phyloP scores from a whole-genome alignment of 2,329 filamentous ascomycete genomes.

The Aspergillus clavatus region DNA sequence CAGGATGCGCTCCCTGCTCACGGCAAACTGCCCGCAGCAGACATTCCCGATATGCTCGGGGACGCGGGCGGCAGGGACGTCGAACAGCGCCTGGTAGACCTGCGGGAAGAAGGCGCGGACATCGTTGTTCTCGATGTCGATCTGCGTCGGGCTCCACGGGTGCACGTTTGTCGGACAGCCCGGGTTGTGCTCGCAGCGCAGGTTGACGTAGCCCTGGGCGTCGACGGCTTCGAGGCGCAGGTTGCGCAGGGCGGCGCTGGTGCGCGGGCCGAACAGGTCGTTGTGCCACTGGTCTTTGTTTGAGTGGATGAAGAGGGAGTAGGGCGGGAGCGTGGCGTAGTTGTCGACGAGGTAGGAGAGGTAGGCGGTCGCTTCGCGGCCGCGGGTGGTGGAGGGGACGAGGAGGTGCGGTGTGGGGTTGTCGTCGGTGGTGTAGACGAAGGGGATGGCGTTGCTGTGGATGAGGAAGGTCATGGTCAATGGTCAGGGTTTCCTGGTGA shows the following conservation, averaged over 20 bases:
- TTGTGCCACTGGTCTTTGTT: conserved; percentile 56
- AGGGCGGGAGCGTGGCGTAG: conserved; percentile 56
- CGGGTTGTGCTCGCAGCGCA: conserved; percentile 34
- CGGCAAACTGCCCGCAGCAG: conserved; percentile 35
- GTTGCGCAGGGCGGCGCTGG: conserved; percentile 23
- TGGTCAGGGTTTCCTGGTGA: not conserved
- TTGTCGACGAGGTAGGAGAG: conserved; percentile 58
- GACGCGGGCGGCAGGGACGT: conserved; percentile 18
- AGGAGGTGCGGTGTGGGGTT: conserved; percentile 20
- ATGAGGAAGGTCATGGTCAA: not conserved
- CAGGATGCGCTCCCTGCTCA: conserved; percentile 28
- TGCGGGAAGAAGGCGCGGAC: conserved; percentile 25
- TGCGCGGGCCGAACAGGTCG: conserved; percentile 40
- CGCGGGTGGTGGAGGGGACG: conserved; percentile 37
- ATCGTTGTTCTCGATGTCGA: conserved; percentile 21
- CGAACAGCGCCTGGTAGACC: conserved; percentile 23
- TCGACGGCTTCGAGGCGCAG: conserved; percentile 36
- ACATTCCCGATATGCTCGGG: conserved; percentile 27
- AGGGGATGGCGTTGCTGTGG: not conserved
- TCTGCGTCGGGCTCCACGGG: conserved; percentile 20
- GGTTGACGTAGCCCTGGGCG: conserved; percentile 36
- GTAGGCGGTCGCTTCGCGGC: conserved; percentile 60
- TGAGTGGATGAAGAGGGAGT: conserved; percentile 58
- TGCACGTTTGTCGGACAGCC: conserved; percentile 40
- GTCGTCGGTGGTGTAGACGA: conserved; percentile 26